These are phyloP conservation scores for Neophaeococcomyces mojaviensis DNA, from an alignment of 2,329 filamentous ascomycete genomes.

Conservation along the genomic window DNA sequence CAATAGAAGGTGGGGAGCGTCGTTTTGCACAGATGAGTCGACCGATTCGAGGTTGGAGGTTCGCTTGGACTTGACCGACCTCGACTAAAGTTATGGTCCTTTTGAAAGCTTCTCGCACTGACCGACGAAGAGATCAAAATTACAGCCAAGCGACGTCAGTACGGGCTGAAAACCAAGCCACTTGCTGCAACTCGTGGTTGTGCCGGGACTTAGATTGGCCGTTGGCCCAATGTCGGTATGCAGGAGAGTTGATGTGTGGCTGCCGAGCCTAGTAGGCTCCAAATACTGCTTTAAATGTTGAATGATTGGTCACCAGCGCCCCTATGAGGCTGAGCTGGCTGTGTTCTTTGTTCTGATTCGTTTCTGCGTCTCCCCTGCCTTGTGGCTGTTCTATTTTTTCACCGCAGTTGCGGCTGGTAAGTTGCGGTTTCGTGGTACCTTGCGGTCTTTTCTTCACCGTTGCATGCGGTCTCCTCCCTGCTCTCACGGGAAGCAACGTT, in stretches of 20 bases:
- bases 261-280: neutral
- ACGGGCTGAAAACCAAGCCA: neutral
- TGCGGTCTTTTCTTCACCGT: neutral
- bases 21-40: neutral
- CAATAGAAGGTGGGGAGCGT: neutral
- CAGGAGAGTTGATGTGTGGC: slow-evolving; percentile 1
- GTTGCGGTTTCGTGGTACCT: neutral
- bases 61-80: neutral
- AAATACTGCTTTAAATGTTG: neutral
- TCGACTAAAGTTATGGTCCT: neutral
- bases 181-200: neutral
- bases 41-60: neutral
- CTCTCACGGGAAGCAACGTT: neutral
- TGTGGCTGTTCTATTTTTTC: slow-evolving; percentile 2
- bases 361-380: neutral
- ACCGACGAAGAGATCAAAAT: neutral
- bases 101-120: slow-evolving; percentile 3
- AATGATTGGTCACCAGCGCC: neutral
- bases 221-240: slow-evolving; percentile 1
- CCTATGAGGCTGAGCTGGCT: neutral
- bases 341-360: neutral
- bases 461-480: neutral
- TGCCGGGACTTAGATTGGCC: neutral
- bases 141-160: neutral
- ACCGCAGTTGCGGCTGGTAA: slow-evolving; percentile 4